phyloP scores from a whole-genome alignment of 331 rosid genomes.

The Quercus tomentella region DNA sequence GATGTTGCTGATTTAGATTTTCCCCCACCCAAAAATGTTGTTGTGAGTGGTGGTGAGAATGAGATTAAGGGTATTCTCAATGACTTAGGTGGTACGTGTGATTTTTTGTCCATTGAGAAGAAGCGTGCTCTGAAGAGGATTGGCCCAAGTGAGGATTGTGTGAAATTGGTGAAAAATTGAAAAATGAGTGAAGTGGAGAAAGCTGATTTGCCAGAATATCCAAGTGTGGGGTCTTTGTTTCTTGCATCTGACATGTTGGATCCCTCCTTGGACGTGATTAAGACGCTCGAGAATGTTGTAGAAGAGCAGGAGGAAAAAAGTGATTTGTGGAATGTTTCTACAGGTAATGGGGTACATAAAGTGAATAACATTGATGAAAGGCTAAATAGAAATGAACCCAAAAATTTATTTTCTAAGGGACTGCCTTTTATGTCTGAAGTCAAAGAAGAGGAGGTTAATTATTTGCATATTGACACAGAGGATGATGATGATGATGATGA shows the following conservation, averaged over 20 bases:
- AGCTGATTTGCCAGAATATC: slow-evolving; percentile 29
- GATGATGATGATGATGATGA: not conserved
- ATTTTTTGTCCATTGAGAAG: slow-evolving; percentile 59
- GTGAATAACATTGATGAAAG: not conserved
- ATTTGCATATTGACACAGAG: not conserved
- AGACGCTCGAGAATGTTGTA: not conserved
- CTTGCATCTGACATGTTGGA: slow-evolving; percentile 32
- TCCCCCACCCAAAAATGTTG: slow-evolving; percentile 24
- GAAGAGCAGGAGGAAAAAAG: not conserved
- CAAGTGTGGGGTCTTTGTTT: slow-evolving; percentile 59
- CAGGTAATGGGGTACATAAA: not conserved
- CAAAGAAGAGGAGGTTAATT: not conserved
- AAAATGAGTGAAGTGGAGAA: slow-evolving; percentile 24
- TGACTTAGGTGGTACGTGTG: slow-evolving; percentile 68
- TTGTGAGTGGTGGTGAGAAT: slow-evolving; percentile 21
- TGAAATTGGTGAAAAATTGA: slow-evolving; percentile 11
- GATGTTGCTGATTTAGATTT: slow-evolving; percentile 53
- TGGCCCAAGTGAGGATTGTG: slow-evolving; percentile 15
- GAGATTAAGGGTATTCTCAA: slow-evolving; percentile 77
- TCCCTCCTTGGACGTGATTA: slow-evolving; percentile 12
- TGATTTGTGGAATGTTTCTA: not conserved
- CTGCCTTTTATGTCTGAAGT: slow-evolving; percentile 2
- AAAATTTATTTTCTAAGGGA: not conserved
- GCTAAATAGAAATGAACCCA: not conserved
- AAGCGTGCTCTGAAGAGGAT: slow-evolving; percentile 26